Percentiles rank a stretch among this genome's conserved stretches.
Conservation (phyloP, 805 yeast genomes). For the Maudiozyma barnettii region DNA sequence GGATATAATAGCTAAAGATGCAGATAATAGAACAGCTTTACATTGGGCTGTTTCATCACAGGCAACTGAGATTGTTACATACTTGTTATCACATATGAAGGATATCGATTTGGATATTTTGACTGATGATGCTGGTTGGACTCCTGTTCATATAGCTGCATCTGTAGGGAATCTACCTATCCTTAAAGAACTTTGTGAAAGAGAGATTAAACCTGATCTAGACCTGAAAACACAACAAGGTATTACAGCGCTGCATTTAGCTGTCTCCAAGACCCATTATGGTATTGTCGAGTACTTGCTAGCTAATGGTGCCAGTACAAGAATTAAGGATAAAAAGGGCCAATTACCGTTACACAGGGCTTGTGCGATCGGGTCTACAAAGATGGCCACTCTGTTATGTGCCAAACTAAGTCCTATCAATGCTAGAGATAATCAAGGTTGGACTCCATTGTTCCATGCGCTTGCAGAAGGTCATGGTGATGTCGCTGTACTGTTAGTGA, state of each 20-base stretch:
- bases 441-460: conserved; percentile 88
- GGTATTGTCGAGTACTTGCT: conserved; percentile 48
- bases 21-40: conserved; percentile 69
- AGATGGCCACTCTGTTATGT: conserved; percentile 46
- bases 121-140: conserved; percentile 77
- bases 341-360: conserved; percentile 75
- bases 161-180: conserved; percentile 58
- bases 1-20: conserved; percentile 42
- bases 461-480: conserved; percentile 84
- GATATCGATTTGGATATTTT: conserved; percentile 55
- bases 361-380: conserved; percentile 60
- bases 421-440: conserved; percentile 58
- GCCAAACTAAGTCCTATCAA: conserved; percentile 53
- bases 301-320: conserved; percentile 48
- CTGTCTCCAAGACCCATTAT: conserved; percentile 58
- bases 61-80: conserved; percentile 40
- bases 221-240: conserved; percentile 57
- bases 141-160: conserved; percentile 74
- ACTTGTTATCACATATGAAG: conserved; percentile 30
- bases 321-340: conserved; percentile 57
- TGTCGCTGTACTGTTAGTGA: conserved; percentile 51
- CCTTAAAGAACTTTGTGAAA: conserved; percentile 40
- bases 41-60: conserved; percentile 82
- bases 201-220: conserved; percentile 48
- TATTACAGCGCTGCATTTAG: conserved; percentile 65